Conservation (phyloP, 1,139 yeast species). For the Diutina rugosa region DNA sequence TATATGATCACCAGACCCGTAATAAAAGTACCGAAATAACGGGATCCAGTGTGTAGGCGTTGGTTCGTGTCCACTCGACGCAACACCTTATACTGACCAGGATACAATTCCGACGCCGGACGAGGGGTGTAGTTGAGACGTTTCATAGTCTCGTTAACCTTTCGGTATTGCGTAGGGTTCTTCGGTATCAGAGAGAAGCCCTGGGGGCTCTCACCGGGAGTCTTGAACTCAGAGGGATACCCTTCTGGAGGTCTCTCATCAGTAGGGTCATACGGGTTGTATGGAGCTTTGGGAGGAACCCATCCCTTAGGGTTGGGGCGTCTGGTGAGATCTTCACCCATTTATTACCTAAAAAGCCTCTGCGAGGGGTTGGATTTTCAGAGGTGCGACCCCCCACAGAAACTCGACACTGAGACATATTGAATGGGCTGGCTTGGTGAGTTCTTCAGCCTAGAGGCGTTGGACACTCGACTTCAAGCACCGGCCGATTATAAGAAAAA, state of each 20-base stretch:
- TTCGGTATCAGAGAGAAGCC: conserved; percentile 54
- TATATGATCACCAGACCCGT: conserved; percentile 36
- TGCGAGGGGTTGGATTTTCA: not conserved
- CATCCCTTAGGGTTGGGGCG: conserved; percentile 76
- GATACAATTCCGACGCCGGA: conserved; percentile 61
- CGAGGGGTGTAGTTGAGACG: conserved; percentile 67
- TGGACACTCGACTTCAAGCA: conserved; percentile 63
- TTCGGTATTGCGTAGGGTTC: conserved; percentile 56
- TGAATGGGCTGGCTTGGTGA: not conserved
- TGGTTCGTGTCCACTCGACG: conserved; percentile 44
- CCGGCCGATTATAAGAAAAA: conserved; percentile 31
- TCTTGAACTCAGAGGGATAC: conserved; percentile 65
- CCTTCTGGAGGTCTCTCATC: conserved; percentile 75
- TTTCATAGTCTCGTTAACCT: conserved; percentile 63
- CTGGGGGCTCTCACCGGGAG: conserved; percentile 40
- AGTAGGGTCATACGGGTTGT: conserved; percentile 72
- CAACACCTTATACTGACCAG: conserved; percentile 68
- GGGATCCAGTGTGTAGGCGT: conserved; percentile 43
- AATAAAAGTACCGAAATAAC: conserved; percentile 35
- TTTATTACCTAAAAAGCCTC: conserved; percentile 5
- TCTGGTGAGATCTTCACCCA: conserved; percentile 22
- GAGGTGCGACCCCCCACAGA: not conserved
- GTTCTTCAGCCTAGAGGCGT: conserved; percentile 58
- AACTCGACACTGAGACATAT: not conserved
- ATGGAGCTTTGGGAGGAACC: conserved; percentile 74